These are phyloP conservation scores for Entelexis paramagnoliae DNA, from an alignment of 1,139 yeast genomes.

Conservation along the genomic window DNA sequence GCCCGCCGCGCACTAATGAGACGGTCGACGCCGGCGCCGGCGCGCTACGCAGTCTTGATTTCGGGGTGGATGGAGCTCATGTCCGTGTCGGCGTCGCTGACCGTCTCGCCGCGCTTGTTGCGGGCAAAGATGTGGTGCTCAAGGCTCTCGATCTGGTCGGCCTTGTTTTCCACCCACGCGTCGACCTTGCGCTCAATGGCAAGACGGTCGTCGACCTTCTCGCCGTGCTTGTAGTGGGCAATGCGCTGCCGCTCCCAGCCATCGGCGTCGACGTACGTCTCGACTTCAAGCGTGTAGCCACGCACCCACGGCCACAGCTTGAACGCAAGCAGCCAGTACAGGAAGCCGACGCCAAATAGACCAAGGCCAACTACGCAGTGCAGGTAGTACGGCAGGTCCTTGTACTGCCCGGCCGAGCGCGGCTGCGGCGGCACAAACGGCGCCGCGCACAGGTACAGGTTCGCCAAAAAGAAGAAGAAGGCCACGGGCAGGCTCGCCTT, in stretches of 20 bases:
- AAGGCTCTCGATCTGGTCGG: not conserved
- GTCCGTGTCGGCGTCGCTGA: not conserved
- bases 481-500: constrained; percentile 56
- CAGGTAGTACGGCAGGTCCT: constrained; percentile 59
- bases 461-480: constrained; percentile 54
- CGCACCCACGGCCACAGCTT: constrained; percentile 48
- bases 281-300: constrained; percentile 48
- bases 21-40: too few species aligned
- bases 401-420: constrained; percentile 54
- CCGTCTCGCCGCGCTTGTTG: not conserved
- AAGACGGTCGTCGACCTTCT: not conserved
- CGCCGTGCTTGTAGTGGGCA: constrained; percentile 10
- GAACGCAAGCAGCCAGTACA: constrained; percentile 65
- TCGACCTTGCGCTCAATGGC: constrained; percentile 1
- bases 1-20: not conserved
- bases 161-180: not conserved
- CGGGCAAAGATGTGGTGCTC: not conserved
- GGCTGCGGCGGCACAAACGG: constrained; percentile 69
- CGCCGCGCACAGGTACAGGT: constrained; percentile 61
- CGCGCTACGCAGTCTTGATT: not conserved
- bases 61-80: not conserved
- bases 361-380: constrained; percentile 82
- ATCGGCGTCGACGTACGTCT: constrained; percentile 52
- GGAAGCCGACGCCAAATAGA: constrained; percentile 57
- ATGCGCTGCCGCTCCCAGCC: constrained; percentile 69